Percentiles rank a stretch among this genome's conserved stretches.
These are phyloP conservation scores for Coleophoma crateriformis DNA, from an alignment of 2,329 filamentous ascomycete species.

Conservation along the genomic window DNA sequence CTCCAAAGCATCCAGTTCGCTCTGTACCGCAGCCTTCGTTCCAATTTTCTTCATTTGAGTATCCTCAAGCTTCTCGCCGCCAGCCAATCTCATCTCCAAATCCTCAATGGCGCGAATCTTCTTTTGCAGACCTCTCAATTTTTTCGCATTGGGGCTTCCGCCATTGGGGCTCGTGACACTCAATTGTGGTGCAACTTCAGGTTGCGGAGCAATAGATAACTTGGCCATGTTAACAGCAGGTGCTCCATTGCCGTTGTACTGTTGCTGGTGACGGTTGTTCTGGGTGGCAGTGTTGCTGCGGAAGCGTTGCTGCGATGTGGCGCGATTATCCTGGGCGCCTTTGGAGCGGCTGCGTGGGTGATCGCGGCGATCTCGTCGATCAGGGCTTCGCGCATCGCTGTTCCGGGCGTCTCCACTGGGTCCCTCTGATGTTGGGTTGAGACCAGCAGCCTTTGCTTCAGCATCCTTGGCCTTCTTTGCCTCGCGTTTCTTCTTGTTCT, in stretches of 20 bases:
- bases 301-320: conserved; percentile 41
- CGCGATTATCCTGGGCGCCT: conserved; percentile 37
- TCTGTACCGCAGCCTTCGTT: conserved; percentile 78
- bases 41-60: conserved; percentile 98
- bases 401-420: conserved; percentile 28
- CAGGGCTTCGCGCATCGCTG: conserved; percentile 57
- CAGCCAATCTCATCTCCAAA: conserved; percentile 90
- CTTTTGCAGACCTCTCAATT: conserved; percentile 87
- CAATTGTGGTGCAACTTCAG: conserved; percentile 35
- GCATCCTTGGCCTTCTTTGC: conserved; percentile 86
- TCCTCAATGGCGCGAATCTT: conserved; percentile 98
- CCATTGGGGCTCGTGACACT: conserved; percentile 48
- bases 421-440: conserved; percentile 22
- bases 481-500: conserved; percentile 98
- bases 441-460: conserved; percentile 52
- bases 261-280: neutral
- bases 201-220: conserved; percentile 20
- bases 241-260: conserved; percentile 16
- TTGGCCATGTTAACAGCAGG: conserved; percentile 29
- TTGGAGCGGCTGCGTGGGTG: conserved; percentile 49
- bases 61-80: conserved; percentile 94
- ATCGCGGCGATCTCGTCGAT: conserved; percentile 50
- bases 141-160: conserved; percentile 80
- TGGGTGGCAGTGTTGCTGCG: conserved; percentile 41
- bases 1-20: conserved; percentile 62